These are phyloP conservation scores for Cadophora luteo-olivacea DNA, from an alignment of 2,329 filamentous ascomycete genomes.

Conservation along the genomic window DNA sequence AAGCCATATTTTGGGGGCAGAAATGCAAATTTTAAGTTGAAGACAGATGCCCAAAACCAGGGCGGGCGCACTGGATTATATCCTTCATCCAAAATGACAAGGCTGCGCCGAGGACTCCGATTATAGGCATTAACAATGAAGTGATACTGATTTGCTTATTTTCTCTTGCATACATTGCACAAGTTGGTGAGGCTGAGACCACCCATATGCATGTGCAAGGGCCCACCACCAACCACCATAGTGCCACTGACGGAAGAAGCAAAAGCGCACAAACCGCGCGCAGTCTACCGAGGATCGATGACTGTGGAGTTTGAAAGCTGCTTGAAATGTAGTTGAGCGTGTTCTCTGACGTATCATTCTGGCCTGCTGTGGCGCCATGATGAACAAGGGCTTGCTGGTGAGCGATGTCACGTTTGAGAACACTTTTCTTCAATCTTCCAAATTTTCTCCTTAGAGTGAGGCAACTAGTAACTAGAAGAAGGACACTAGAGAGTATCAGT, in stretches of 20 bases:
- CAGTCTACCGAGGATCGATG: not conserved
- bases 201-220: not conserved
- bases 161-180: not conserved
- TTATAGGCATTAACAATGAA: not conserved
- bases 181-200: not conserved
- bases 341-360: too few relatives aligned
- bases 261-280: not conserved
- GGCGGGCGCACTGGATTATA: not conserved
- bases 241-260: not conserved
- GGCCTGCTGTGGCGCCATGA: too few relatives aligned
- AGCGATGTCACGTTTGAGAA: too few relatives aligned
- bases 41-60: not conserved
- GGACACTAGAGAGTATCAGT: too few relatives aligned
- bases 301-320: too few relatives aligned
- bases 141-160: not conserved
- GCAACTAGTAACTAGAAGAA: too few relatives aligned
- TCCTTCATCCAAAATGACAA: not conserved
- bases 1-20: not conserved
- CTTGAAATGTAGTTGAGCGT: not conserved
- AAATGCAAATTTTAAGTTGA: not conserved
- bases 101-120: not conserved
- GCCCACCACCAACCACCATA: not conserved
- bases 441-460: too few relatives aligned
- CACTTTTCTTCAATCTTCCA: too few relatives aligned
- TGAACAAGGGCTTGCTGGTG: too few relatives aligned